Percentiles rank a stretch among this genome's conserved stretches.
phyloP scores from a whole-genome alignment of 306 rosid species.

The Rubus parviflorus region DNA sequence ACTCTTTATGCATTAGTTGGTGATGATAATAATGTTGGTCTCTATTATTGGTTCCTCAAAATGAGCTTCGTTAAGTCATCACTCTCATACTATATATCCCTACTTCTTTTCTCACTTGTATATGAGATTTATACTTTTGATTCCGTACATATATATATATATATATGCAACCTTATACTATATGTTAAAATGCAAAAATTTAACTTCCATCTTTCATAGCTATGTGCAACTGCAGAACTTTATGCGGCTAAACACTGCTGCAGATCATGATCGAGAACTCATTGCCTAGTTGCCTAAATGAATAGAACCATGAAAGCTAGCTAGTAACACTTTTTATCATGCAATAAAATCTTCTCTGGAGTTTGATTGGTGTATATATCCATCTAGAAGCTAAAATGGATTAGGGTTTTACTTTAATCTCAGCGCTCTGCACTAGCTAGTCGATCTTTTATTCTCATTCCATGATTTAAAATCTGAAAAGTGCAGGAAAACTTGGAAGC shows the following conservation, averaged over 20 bases:
- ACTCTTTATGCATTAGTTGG: no score
- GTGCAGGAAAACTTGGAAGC: not conserved
- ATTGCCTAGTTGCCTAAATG: not conserved
- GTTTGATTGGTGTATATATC: not conserved
- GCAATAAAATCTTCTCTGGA: not conserved
- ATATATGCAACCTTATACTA: not conserved
- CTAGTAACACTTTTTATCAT: not conserved
- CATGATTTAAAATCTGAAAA: not conserved
- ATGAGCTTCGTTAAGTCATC: not conserved
- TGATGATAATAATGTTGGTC: not conserved
- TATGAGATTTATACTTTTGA: not conserved
- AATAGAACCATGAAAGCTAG: not conserved
- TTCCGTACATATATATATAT: no score
- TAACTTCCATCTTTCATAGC: not conserved
- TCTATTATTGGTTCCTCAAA: not conserved
- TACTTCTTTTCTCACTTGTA: not conserved
- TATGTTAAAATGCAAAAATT: not conserved
- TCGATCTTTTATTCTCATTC: not conserved
- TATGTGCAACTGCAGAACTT: not conserved
- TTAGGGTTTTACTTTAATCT: not conserved
- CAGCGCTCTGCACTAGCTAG: not conserved
- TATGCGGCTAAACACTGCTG: not conserved
- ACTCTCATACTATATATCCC: not conserved
- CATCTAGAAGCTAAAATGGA: not conserved
- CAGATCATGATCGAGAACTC: not conserved